Percentiles rank a stretch among this genome's conserved stretches.
These are phyloP conservation scores for Boletus barrowsii DNA, from an alignment of 768 basidiomycete species.

Conservation along the genomic window DNA sequence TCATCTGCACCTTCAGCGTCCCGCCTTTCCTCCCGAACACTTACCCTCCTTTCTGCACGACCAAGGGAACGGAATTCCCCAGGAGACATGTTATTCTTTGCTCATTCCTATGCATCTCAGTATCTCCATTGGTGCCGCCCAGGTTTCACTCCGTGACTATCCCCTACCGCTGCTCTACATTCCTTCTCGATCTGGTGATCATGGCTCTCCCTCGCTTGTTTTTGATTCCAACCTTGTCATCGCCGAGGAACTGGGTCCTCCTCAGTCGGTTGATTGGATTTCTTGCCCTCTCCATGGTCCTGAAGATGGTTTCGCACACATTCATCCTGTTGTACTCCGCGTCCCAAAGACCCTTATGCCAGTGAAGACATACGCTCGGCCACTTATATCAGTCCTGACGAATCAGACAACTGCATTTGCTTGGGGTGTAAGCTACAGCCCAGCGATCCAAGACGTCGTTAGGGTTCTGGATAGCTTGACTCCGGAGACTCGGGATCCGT, in stretches of 20 bases:
- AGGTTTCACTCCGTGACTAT: conserved; percentile 77
- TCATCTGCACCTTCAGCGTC: conserved; percentile 50
- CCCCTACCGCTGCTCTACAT: conserved; percentile 82
- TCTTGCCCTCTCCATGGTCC: conserved; percentile 61
- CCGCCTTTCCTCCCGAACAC: conserved; percentile 53
- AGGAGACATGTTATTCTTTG: conserved; percentile 69
- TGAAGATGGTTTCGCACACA: conserved; percentile 49
- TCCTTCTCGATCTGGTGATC: conserved; percentile 40
- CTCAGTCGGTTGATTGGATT: conserved; percentile 68
- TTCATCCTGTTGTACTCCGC: conserved; percentile 51
- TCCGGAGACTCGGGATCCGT: conserved; percentile 73
- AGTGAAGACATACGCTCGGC: conserved; percentile 86
- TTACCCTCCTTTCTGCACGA: conserved; percentile 64
- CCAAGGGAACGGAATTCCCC: conserved; percentile 67
- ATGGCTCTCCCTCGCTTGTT: conserved; percentile 46
- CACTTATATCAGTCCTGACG: conserved; percentile 65
- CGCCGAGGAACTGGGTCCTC: conserved; percentile 80
- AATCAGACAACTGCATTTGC: conserved; percentile 67
- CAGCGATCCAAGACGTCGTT: conserved; percentile 85
- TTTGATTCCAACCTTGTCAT: conserved; percentile 80
- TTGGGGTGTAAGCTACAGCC: conserved; percentile 87
- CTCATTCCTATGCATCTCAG: conserved; percentile 80
- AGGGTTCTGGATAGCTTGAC: conserved; percentile 78
- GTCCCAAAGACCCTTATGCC: conserved; percentile 95
- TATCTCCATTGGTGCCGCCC: conserved; percentile 60